Conservation (phyloP, 1,284 basidiomycete species). For the Hymenochaete sp. region DNA sequence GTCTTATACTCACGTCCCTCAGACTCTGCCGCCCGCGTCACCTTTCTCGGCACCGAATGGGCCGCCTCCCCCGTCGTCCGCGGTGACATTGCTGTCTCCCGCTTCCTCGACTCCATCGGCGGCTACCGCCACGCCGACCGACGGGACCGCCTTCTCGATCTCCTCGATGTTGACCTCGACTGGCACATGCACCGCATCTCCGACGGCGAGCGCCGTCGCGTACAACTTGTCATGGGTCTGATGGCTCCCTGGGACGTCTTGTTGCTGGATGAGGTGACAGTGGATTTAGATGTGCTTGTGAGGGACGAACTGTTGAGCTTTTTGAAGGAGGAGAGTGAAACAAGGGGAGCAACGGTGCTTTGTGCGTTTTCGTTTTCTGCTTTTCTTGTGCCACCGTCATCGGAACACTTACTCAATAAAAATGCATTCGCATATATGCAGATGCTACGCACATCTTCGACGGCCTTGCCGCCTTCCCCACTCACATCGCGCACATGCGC, state of each 20-base stretch:
- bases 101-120: constrained; percentile 92
- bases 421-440: constrained; percentile 25
- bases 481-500: constrained; percentile 84
- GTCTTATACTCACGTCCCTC: constrained; percentile 56
- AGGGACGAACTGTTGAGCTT: constrained; percentile 86
- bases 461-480: constrained; percentile 80
- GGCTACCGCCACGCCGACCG: constrained; percentile 91
- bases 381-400: neutral
- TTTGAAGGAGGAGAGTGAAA: constrained; percentile 75
- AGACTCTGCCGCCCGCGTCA: constrained; percentile 58
- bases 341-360: constrained; percentile 81
- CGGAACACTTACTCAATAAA: neutral
- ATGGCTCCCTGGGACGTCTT: constrained; percentile 95
- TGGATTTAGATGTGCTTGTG: constrained; percentile 97
- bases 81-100: constrained; percentile 79
- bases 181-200: constrained; percentile 92
- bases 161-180: constrained; percentile 90
- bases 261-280: constrained; percentile 94
- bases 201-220: constrained; percentile 89
- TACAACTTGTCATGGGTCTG: constrained; percentile 94
- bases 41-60: constrained; percentile 92
- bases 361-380: constrained; percentile 41
- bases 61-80: constrained; percentile 96
- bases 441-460: constrained; percentile 97
- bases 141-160: constrained; percentile 79